Evolutionary conservation across 805 yeast genomes (phyloP).

Genomic region (Tetrapisispora taiwanensis): DNA sequence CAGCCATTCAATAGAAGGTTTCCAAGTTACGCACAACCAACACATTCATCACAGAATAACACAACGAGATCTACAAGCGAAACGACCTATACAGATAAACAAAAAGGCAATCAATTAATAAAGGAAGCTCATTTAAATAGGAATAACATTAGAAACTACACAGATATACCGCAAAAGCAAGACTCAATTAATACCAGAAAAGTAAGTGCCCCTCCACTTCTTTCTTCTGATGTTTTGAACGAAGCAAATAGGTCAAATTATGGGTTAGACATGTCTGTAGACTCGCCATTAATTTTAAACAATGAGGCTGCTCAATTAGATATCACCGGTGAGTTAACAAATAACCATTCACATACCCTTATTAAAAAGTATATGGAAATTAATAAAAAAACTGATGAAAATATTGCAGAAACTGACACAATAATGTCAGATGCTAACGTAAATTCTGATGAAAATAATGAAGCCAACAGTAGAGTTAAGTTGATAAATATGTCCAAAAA

Average conservation of each 20-base stretch:
- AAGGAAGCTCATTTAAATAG: conserved; percentile 1
- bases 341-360: conserved; percentile 16
- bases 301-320: conserved; percentile 10
- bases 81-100: conserved; percentile 8
- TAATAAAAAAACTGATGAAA: not conserved
- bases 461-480: not conserved
- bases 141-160: not conserved
- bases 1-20: conserved; percentile 11
- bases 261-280: not conserved
- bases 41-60: conserved; percentile 12
- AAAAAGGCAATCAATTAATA: not conserved
- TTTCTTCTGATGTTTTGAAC: not conserved
- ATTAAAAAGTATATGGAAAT: conserved; percentile 21
- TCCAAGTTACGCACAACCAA: conserved; percentile 28
- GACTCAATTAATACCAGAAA: conserved; percentile 8
- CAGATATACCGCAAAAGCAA: not conserved
- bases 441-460: not conserved
- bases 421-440: not conserved
- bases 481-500: not conserved
- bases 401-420: too few species aligned
- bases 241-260: not conserved
- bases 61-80: conserved; percentile 21
- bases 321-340: conserved; percentile 23
- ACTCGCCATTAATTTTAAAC: not conserved
- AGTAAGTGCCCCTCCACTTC: conserved; percentile 18